Base-by-base conservation (phyloP, 176 grass and related monocot genomes). In the Avena insularis region DNA sequence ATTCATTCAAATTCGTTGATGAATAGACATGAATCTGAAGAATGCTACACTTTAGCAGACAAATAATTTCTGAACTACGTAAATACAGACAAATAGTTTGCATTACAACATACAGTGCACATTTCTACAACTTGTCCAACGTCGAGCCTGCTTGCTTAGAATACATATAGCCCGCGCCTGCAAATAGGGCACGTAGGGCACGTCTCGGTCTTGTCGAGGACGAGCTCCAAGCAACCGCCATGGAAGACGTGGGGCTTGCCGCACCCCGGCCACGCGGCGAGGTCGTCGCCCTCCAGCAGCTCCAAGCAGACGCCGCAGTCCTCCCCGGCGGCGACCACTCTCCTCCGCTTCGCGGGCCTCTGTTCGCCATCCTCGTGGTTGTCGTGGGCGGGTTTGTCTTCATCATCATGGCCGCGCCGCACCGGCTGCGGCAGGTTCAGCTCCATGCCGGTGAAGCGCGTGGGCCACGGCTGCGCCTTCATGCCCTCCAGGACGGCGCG, bases 201-300 rank as follows among this genome's bases (percentile, higher is more conserved):
- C 19, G 6, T 17, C 3, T 0, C 27, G 12, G 45, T 66, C 4
- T 8, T 8, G 72, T 53, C 20, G 21, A 85, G 38, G 10, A 16
- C 58, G 5, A 7, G 2, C 73, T 83, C 84, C 79, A 79, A 2
- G 46, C 89, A 90, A 1, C 0, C 15, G 12, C 84, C 84, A 21
- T 90, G 79, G 89, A 90, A 86, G 33, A 83, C 79, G 36, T 79
- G 89, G 16, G 56, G 56, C 5, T 69, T 16, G 55, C 25, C 47
- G 43, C 89, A 83, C 64, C 79, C 79, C 0, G 84, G 79, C 89
- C 89, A 83, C 64, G 79, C 79, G 1, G 33, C 84, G 54, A 83
- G 45, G 21, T 75, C 1, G 9, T 7, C 73, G 40, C 59, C 17
- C 38, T 82, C 83, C 4, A 82, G 19, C 15, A 20, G 4, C 0